phyloP scores from a whole-genome alignment of 306 rosid species.

The Acmispon strigosus region DNA sequence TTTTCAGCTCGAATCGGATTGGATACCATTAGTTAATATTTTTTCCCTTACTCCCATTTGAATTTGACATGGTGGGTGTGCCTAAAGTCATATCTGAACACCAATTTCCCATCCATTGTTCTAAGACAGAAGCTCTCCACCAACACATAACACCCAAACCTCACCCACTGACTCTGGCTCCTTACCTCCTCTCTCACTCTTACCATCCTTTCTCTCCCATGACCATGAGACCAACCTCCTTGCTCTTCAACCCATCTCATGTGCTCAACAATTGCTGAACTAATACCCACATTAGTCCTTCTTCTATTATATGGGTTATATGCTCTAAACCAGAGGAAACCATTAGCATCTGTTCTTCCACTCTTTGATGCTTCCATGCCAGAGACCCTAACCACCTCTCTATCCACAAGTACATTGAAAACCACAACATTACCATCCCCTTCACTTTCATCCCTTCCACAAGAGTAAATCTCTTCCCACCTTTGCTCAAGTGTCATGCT shows the following conservation, averaged over 20 bases:
- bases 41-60: slow-evolving; percentile 47
- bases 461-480: slow-evolving; percentile 74
- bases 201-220: slow-evolving; percentile 44
- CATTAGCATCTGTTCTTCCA: slow-evolving; percentile 26
- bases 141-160: slow-evolving; percentile 54
- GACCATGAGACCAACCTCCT: slow-evolving; percentile 61
- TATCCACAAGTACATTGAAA: slow-evolving; percentile 45
- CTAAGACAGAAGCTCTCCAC: slow-evolving; percentile 62
- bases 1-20: no score
- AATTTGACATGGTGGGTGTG: slow-evolving; percentile 40
- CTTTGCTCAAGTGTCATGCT: slow-evolving; percentile 65
- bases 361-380: slow-evolving; percentile 49
- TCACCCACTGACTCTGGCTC: slow-evolving; percentile 36
- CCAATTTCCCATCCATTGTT: slow-evolving; percentile 52
- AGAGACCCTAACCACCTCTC: slow-evolving; percentile 48
- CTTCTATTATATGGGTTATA: slow-evolving; percentile 24
- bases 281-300: slow-evolving; percentile 50
- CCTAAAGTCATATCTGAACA: slow-evolving; percentile 47
- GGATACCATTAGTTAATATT: no score
- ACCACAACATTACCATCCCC: slow-evolving; percentile 19
- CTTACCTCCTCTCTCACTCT: slow-evolving; percentile 42
- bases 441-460: slow-evolving; percentile 31
- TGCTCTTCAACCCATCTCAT: slow-evolving; percentile 72
- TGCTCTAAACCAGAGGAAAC: slow-evolving; percentile 59
- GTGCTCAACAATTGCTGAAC: slow-evolving; percentile 50